phyloP scores from a whole-genome alignment of 306 rosid species.

The Canavalia ensiformis region DNA sequence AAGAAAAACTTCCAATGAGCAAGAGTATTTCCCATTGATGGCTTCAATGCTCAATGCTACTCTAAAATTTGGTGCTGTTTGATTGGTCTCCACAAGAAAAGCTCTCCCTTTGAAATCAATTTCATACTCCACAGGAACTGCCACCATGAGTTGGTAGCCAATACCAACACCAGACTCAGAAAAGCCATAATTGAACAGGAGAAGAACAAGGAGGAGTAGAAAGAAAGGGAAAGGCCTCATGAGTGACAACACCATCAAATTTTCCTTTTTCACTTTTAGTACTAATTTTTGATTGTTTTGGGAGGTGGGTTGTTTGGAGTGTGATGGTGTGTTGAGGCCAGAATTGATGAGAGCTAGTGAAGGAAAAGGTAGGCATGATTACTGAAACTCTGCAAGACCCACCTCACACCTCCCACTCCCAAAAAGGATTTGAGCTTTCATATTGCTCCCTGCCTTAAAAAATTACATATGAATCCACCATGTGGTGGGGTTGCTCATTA shows the following conservation, averaged over 20 bases:
- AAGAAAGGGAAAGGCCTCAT: constrained; percentile 65
- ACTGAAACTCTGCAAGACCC: constrained; percentile 55
- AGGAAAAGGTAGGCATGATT: constrained; percentile 58
- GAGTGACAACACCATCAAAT: constrained; percentile 38
- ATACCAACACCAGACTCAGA: constrained; percentile 60
- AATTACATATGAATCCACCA: constrained; percentile 37
- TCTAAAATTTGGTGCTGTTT: constrained; percentile 64
- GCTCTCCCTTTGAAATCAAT: constrained; percentile 73
- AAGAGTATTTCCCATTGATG: constrained; percentile 60
- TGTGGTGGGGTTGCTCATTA: constrained; percentile 56
- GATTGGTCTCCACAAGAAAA: constrained; percentile 60
- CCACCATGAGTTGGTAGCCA: constrained; percentile 61
- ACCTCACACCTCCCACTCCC: constrained; percentile 61
- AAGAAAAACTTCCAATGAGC: constrained; percentile 81
- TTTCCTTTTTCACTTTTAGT: constrained; percentile 39
- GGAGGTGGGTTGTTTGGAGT: constrained; percentile 54
- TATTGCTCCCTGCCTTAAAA: constrained; percentile 47
- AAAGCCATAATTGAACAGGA: constrained; percentile 52
- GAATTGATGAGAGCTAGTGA: constrained; percentile 52
- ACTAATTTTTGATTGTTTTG: constrained; percentile 30
- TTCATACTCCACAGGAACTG: constrained; percentile 64
- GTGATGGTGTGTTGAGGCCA: constrained; percentile 51
- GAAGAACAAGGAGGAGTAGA: constrained; percentile 52
- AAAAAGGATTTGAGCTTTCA: constrained; percentile 61
- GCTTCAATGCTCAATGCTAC: constrained; percentile 78